Evolutionary conservation across 768 basidiomycete species (phyloP), one percentile per base, ranked within the genome.

Genomic region (Gelatoporia subvermispora): DNA sequence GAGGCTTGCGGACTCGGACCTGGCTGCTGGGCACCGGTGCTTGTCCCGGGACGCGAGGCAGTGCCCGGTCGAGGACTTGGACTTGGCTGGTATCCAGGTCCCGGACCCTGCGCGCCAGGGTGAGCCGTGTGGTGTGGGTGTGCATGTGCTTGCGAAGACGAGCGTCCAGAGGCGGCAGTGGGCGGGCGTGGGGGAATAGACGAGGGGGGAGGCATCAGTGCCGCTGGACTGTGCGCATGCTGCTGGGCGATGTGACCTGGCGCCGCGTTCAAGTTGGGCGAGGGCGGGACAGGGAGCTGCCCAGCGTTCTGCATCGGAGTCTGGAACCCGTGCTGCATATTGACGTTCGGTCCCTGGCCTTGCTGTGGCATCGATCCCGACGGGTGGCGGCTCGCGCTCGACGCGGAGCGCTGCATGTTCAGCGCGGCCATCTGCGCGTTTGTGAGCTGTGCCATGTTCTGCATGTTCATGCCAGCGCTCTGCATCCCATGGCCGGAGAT

Each of bases 131-230:
- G 49, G 35, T 54, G 54, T 34, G 48, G 48, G 31, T 49, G 56
- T 38, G 43, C 51, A 21, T 47, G 57, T 53, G 48, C 50, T 4
- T 51, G 53, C 21, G 28, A 48, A 48, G 55, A 21, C 40, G 60
- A n/a, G 39, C 54, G 47, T 46, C 50, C 51, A 10, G 53, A 50
- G 16, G 49, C 37, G 16, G 59, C 49, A 7, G 63, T 60, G 3
- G 60, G 56, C 40, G 60, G 59, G 5, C 61, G 56, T 1, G 60
- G 61, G 9, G 58, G 59, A 45, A 62, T 59, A 11, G 61, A 55
- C n/a, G 57, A 51, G 16, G 58, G 60, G 24, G 60, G 63, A 8
- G 54, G 57, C 58, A 59, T 58, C 52, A 57, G 54, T 16, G 24
- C 42, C 35, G 21, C 34, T 35, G 24, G 20, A 15, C 25, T 46